Evolutionary conservation across 2,329 filamentous ascomycete genomes (phyloP).

Genomic region (Furcasterigmium sp.): DNA sequence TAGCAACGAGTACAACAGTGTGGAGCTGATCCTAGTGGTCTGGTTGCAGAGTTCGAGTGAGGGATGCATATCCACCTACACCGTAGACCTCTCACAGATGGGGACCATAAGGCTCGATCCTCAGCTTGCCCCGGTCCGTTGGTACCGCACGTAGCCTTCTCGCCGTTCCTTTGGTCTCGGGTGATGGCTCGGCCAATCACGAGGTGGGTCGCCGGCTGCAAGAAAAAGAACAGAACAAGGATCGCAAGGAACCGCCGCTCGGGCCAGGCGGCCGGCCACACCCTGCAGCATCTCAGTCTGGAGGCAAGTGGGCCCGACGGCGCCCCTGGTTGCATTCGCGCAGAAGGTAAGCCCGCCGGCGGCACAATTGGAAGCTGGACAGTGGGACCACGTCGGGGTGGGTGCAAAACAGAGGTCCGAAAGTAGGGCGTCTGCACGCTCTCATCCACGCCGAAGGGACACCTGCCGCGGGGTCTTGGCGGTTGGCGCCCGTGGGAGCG

Average conservation of each 20-base stretch:
- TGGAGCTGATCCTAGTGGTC: too few relatives aligned
- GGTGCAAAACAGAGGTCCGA: background rate
- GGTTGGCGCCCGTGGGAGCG: too few relatives aligned
- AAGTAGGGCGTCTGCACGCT: background rate
- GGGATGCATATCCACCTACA: too few relatives aligned
- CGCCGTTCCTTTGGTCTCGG: background rate
- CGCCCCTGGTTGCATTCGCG: too few relatives aligned
- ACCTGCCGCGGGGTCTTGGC: background rate
- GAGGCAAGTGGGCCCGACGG: constrained; percentile 4
- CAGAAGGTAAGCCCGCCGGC: too few relatives aligned
- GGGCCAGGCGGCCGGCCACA: constrained; percentile 10
- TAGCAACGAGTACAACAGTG: too few relatives aligned
- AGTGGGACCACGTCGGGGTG: too few relatives aligned
- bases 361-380: too few relatives aligned
- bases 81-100: too few relatives aligned
- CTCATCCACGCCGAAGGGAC: background rate
- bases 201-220: background rate
- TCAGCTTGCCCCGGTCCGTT: background rate
- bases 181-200: background rate
- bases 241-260: constrained; percentile 13
- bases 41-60: too few relatives aligned
- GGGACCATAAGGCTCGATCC: background rate
- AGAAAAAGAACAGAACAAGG: constrained; percentile 13
- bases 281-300: constrained; percentile 11
- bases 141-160: background rate